These are phyloP conservation scores for Botrytis cinerea DNA, from an alignment of 2,329 filamentous ascomycete genomes.

Conservation along the genomic window DNA sequence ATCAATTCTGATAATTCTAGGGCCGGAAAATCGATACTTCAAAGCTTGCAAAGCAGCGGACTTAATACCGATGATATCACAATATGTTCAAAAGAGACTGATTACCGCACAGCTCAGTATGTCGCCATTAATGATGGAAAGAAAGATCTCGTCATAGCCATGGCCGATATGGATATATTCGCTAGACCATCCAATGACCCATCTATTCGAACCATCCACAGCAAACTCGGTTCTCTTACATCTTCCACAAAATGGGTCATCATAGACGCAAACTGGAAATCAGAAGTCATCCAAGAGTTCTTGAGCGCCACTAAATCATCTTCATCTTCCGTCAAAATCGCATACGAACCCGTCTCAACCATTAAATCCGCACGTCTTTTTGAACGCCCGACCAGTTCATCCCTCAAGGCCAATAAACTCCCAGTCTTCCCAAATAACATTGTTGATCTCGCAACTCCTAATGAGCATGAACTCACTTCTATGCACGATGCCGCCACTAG, in stretches of 20 bases:
- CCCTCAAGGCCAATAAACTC: conserved; percentile 62
- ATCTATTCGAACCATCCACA: conserved; percentile 36
- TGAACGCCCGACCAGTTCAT: conserved; percentile 31
- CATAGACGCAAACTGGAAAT: conserved; percentile 84
- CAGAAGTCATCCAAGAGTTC: conserved; percentile 66
- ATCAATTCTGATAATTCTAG: conserved; percentile 43
- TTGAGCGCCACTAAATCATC: conserved; percentile 48
- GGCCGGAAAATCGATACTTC: conserved; percentile 72
- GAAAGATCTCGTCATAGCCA: conserved; percentile 84
- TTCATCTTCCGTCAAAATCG: conserved; percentile 56
- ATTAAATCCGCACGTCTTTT: conserved; percentile 75
- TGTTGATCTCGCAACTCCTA: conserved; percentile 80
- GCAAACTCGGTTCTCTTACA: conserved; percentile 1
- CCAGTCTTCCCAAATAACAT: conserved; percentile 59
- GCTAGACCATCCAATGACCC: conserved; percentile 49
- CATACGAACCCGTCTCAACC: conserved; percentile 87
- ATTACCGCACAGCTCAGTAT: conserved; percentile 80
- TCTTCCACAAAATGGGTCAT: conserved; percentile 65
- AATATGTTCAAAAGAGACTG: conserved; percentile 12
- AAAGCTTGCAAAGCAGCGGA: conserved; percentile 62
- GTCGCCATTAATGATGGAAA: conserved; percentile 82
- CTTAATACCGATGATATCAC: conserved; percentile 64
- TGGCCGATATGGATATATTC: conserved; percentile 81
- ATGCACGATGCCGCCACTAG: conserved; percentile 74
- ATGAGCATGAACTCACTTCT: conserved; percentile 75